phyloP scores from a whole-genome alignment of 441 rosid species.

The Gossypium laxum region DNA sequence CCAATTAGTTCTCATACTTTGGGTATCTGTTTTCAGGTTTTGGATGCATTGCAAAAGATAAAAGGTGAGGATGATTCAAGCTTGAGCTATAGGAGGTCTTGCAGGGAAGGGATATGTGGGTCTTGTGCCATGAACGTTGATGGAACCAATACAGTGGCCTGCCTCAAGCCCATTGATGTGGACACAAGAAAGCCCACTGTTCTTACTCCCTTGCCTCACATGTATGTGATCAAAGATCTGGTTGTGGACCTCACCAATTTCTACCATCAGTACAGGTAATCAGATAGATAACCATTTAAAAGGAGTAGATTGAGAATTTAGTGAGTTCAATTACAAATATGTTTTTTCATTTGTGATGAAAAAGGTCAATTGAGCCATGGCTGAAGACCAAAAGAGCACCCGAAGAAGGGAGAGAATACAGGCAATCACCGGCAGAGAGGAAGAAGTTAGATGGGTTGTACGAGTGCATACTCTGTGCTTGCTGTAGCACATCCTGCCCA shows the following conservation, averaged over 20 bases:
- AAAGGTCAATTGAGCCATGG: slow-evolving; percentile 59
- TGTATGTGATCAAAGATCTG: slow-evolving; percentile 53
- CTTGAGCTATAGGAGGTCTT: slow-evolving; percentile 49
- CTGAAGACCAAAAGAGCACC: slow-evolving; percentile 35
- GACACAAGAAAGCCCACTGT: slow-evolving; percentile 35
- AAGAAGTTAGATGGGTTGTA: slow-evolving; percentile 53
- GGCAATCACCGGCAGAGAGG: slow-evolving; percentile 39
- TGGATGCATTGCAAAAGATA: slow-evolving; percentile 56
- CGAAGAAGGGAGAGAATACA: slow-evolving; percentile 34
- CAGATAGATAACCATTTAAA: not conserved
- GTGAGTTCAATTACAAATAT: not conserved
- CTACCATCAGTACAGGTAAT: slow-evolving; percentile 48
- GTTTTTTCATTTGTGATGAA: not conserved
- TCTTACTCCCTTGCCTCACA: slow-evolving; percentile 54
- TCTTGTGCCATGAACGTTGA: slow-evolving; percentile 61
- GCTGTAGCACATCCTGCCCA: slow-evolving; percentile 50
- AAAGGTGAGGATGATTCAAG: slow-evolving; percentile 51
- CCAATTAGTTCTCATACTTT: not conserved
- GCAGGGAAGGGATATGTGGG: slow-evolving; percentile 72
- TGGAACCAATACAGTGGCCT: slow-evolving; percentile 57
- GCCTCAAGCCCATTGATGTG: slow-evolving; percentile 40
- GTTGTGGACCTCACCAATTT: slow-evolving; percentile 57
- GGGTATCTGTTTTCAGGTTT: slow-evolving; percentile 27
- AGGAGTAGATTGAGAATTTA: not conserved
- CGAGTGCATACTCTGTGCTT: slow-evolving; percentile 62